Percentiles rank a stretch among this genome's conserved stretches.
Evolutionary conservation across 345 rosid species (phyloP).

Genomic region (Leavenworthia alabamica): DNA sequence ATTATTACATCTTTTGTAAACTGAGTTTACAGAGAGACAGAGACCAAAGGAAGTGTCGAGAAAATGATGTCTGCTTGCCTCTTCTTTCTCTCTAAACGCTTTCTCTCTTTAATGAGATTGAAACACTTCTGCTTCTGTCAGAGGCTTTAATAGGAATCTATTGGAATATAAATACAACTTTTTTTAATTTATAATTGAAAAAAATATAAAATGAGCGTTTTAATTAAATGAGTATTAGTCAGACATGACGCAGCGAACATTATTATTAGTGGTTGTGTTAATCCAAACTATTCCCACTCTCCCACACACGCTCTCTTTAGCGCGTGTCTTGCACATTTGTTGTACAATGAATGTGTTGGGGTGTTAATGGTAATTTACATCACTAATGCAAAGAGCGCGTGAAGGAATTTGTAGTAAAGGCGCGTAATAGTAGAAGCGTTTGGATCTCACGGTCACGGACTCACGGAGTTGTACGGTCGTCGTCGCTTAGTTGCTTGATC

Average conservation of each 20-base stretch:
- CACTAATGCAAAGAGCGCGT: not conserved
- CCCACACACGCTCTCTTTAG: not conserved
- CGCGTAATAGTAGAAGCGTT: constrained; percentile 14
- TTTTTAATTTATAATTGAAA: not conserved
- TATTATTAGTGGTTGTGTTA: constrained; percentile 30
- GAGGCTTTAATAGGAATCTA: constrained; percentile 31
- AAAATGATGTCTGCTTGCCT: constrained; percentile 4
- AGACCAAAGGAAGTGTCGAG: constrained; percentile 5
- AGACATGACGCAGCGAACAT: constrained; percentile 36
- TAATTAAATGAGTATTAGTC: constrained; percentile 31
- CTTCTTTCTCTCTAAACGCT: constrained; percentile 11
- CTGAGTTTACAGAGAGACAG: constrained; percentile 9
- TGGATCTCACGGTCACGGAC: constrained; percentile 18
- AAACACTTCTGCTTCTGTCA: not conserved
- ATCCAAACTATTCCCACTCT: not conserved
- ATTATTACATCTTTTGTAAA: constrained; percentile 11
- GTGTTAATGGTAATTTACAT: not conserved
- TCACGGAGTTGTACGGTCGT: not conserved
- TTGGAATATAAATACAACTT: not conserved
- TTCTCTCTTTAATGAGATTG: constrained; percentile 10
- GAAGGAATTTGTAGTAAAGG: not conserved
- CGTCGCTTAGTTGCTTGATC: constrained; percentile 23
- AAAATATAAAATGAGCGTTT: not conserved
- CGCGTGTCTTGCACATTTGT: not conserved
- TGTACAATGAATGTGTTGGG: too few species aligned